Evolutionary conservation across 148 eudicot species (phyloP).

Genomic region (Rhododendron molle): DNA sequence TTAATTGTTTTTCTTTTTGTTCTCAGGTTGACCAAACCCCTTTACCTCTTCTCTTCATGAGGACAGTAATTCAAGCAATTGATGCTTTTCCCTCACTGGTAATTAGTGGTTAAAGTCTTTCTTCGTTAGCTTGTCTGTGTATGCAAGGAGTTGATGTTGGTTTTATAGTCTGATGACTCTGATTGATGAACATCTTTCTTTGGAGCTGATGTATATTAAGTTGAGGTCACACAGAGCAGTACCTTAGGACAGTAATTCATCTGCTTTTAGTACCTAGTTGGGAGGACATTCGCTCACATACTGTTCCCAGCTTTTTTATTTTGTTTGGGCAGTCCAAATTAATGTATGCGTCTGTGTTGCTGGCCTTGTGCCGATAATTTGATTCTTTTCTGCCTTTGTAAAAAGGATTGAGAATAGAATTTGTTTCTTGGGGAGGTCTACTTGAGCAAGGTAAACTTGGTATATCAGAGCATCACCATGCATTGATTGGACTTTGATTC

Average conservation of each 20-base stretch:
- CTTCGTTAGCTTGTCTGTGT: neutral
- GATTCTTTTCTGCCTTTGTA: neutral
- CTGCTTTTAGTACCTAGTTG: neutral
- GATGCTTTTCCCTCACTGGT: conserved; percentile 93
- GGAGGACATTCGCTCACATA: neutral
- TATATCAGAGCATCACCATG: neutral
- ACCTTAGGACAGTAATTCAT: neutral
- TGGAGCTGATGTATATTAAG: neutral
- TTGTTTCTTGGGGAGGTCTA: neutral
- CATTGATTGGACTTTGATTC: neutral
- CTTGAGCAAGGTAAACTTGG: neutral
- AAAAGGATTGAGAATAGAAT: neutral
- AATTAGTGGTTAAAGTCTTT: conserved; percentile 13
- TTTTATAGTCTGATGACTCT: neutral
- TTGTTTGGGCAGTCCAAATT: neutral
- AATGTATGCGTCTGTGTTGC: neutral
- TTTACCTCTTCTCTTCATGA: conserved; percentile 90
- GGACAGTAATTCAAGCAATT: conserved; percentile 94
- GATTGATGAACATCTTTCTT: neutral
- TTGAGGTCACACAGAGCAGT: neutral
- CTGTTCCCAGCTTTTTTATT: neutral
- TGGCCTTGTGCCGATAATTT: neutral
- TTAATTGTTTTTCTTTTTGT: neutral
- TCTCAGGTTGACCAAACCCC: conserved; percentile 84
- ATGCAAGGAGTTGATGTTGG: neutral